A percentile compares a stretch with the other conserved stretches of the same genome.
phyloP scores from a whole-genome alignment of 805 yeast species.

The Yarrowia yakushimensis region DNA sequence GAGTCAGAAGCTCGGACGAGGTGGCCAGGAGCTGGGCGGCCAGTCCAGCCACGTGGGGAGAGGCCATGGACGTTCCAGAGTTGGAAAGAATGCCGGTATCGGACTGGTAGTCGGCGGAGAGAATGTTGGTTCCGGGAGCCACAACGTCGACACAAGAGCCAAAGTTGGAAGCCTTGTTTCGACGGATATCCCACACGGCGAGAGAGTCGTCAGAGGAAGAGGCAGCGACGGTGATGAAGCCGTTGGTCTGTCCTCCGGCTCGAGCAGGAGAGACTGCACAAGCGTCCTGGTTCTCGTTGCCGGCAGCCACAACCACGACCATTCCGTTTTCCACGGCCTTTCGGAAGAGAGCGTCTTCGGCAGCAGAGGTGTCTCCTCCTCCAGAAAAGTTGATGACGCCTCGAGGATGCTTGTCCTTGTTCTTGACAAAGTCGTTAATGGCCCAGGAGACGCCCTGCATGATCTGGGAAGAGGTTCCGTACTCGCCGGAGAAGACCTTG shows the following conservation, averaged over 20 bases:
- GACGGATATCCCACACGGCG: background rate
- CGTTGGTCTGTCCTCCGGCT: background rate
- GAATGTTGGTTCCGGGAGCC: conserved; percentile 91
- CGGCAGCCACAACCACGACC: conserved; percentile 36
- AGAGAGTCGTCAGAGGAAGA: background rate
- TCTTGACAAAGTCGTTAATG: conserved; percentile 35
- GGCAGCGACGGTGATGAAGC: conserved; percentile 1
- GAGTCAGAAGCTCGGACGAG: background rate
- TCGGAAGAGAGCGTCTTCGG: conserved; percentile 38
- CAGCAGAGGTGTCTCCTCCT: conserved; percentile 12
- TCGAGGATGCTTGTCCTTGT: conserved; percentile 27
- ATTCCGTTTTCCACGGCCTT: background rate
- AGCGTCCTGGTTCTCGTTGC: background rate
- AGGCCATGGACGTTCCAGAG: conserved; percentile 97
- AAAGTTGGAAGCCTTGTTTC: conserved; percentile 48
- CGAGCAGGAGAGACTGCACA: background rate
- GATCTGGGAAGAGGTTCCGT: conserved; percentile 53
- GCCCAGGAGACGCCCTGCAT: conserved; percentile 57
- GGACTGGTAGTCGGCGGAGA: conserved; percentile 47
- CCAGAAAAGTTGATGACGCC: conserved; percentile 3
- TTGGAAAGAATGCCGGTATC: conserved; percentile 35
- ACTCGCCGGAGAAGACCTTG: conserved; percentile 55
- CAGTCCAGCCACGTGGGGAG: conserved; percentile 93
- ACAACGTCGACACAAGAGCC: conserved; percentile 95
- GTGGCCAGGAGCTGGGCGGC: conserved; percentile 77